These are phyloP conservation scores for Buddleja alternifolia DNA, from an alignment of 257 asterid genomes.

Conservation along the genomic window DNA sequence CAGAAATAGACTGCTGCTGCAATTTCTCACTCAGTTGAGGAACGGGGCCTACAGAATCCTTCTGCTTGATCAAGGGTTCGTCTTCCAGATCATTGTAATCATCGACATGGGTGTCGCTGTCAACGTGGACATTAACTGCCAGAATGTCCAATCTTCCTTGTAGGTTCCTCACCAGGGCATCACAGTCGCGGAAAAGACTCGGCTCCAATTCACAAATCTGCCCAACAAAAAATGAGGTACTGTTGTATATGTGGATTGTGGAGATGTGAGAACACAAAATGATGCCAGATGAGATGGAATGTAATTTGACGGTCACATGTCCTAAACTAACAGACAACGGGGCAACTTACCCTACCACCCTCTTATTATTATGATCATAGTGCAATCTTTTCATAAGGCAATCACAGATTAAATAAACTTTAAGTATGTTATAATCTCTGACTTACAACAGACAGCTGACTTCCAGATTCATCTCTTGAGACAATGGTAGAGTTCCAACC, in stretches of 20 bases:
- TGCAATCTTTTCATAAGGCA: not conserved
- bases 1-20: slow-evolving; percentile 59
- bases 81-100: slow-evolving; percentile 73
- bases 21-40: slow-evolving; percentile 55
- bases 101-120: slow-evolving; percentile 67
- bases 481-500: slow-evolving; percentile 61
- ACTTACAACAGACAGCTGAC: slow-evolving; percentile 69
- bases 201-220: slow-evolving; percentile 86
- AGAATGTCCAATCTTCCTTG: slow-evolving; percentile 88
- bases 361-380: not conserved
- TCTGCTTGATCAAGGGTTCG: slow-evolving; percentile 44
- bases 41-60: slow-evolving; percentile 36
- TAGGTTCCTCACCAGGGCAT: slow-evolving; percentile 64
- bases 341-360: not conserved
- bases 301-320: no score
- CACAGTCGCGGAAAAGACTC: slow-evolving; percentile 75
- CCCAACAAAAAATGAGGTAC: no score
- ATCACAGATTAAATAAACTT: not conserved
- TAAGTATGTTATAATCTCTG: slow-evolving; percentile 4
- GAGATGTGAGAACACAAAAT: no score
- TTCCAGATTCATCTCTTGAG: slow-evolving; percentile 74
- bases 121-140: slow-evolving; percentile 81
- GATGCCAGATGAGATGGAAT: no score
- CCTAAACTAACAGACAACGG: not conserved
- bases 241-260: no score